Evolutionary conservation across 2,329 filamentous ascomycete species (phyloP), one percentile per base, ranked within the genome.

Genomic region (Blumeria hordei): DNA sequence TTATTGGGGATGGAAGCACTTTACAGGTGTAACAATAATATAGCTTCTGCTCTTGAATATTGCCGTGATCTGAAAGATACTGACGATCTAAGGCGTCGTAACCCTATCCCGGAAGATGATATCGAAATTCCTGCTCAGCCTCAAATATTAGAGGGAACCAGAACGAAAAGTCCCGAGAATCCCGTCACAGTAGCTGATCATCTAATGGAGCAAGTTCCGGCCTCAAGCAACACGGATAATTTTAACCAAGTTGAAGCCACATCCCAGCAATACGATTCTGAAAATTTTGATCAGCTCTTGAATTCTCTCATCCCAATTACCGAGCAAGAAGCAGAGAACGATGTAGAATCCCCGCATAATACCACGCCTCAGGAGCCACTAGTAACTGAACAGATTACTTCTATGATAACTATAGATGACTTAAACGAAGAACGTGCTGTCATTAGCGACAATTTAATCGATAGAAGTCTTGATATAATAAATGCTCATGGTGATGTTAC

Each of bases 391-490:
- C 47, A 52, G 16, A 35, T 18, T n/a, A n/a, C 14, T 9, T 16
- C 33, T 12, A 62, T 58, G 55, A 67, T 80, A 35, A 83, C 84
- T 0, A 74, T 88, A 56, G 85, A 95, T 56, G 83, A 88, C 59
- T 72, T 98, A 6, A 85, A 94, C 58, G 76, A 77, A 36, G 77
- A 85, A 65, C 80, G 92, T 49, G 73, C 75, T 4, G 75, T 73
- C n/a, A 72, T 96, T 43, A 78, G 86, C 41, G 73, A 78, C 18
- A 81, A 85, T 55, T 69, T 96, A 55, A 88, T 96, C 57, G 88
- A 95, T 62, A 83, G 87, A 56, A 94, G 85, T 60, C 72, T 98
- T 21, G 88, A 95, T 62, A 80, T 96, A 36, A 80, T 98, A 54
- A 84, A 90, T 65, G 81, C 83, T 39, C 88, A 96, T 61, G 82